Base-by-base conservation (phyloP, 139 green algal species). In the Chlamydomonas sp. region DNA sequence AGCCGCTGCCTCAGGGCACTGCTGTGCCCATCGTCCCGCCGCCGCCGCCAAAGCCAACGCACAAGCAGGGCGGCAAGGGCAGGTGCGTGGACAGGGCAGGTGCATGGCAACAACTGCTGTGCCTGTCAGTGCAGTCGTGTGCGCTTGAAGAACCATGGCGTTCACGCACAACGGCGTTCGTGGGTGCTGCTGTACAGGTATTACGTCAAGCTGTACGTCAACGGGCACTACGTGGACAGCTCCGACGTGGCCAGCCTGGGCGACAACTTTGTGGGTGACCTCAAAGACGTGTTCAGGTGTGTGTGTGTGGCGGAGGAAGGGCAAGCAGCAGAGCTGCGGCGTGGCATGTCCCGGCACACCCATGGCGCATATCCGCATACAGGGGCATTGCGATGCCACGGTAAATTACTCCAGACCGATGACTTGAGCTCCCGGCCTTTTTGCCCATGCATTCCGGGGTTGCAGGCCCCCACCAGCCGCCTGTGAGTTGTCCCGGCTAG, bases 201-300 rank as follows among this genome's bases (percentile, higher is more conserved):
- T 83, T 92, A 91, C 73, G 76, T 77, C 1, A 81, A 88, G 59
- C 86, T 95, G 63, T 86, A 90, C 20, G 88, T 95, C 5, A 95
- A 95, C 80, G 87, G 85, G 0, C 76, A 91, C n/a, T 84, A 89
- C 59, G 85, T 94, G 61, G 93, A 90, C 79, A 77, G 17, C 0
- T 91, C 88, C 7, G 74, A 89, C 3, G 83, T 83, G 8, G 57
- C 88, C 1, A 16, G 16, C 1, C 64, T 95, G 62, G 78, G 69
- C 0, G 91, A 95, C 2, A 89, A 92, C 78, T 95, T 93, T 73
- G 85, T 83, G 15, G 16, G 83, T 2, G 69, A 92, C n/a, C 92
- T 95, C 69, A 94, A 91, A 60, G 93, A 94, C 63, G 84, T 91
- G 4, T 95, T 94, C 90, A 95, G 91, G 83, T 82, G 18, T 17